These are phyloP conservation scores for Aspergillus coremiiformis DNA, from an alignment of 495 filamentous ascomycete species.

Conservation along the genomic window DNA sequence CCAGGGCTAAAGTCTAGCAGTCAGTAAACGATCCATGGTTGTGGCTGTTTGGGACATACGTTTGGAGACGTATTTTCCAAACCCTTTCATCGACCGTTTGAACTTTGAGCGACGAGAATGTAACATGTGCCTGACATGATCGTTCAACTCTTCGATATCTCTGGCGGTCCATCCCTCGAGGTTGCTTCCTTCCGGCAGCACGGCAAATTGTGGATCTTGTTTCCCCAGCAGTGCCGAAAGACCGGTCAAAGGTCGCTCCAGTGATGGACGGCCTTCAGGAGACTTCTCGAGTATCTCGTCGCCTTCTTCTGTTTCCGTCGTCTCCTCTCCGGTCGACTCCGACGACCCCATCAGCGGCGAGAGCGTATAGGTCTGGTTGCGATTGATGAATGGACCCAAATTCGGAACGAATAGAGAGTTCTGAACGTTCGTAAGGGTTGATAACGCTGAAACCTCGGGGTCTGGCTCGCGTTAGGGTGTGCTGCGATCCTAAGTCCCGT, in stretches of 20 bases:
- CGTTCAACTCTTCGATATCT: conserved; percentile 66
- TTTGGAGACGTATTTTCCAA: conserved; percentile 62
- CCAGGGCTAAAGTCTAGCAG: conserved; percentile 42
- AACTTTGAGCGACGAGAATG: conserved; percentile 70
- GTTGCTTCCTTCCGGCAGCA: conserved; percentile 49
- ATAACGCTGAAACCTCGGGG: conserved; percentile 65
- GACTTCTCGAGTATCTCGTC: conserved; percentile 21
- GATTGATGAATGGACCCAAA: conserved; percentile 58
- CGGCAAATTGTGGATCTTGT: conserved; percentile 30
- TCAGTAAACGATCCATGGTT: conserved; percentile 5
- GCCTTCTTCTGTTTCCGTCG: conserved; percentile 25
- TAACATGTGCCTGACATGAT: conserved; percentile 74
- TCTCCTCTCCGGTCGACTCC: conserved; percentile 21
- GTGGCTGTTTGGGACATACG: conserved; percentile 35
- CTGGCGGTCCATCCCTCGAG: conserved; percentile 62
- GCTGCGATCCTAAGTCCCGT: not conserved
- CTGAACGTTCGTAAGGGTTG: conserved; percentile 70
- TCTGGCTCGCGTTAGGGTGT: conserved; percentile 36
- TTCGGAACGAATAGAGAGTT: conserved; percentile 72
- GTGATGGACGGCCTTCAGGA: conserved; percentile 17
- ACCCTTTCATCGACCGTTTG: conserved; percentile 66
- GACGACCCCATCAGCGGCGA: conserved; percentile 37
- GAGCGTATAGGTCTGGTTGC: conserved; percentile 66
- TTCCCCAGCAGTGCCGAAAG: conserved; percentile 27
- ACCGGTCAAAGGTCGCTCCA: conserved; percentile 27